Evolutionary conservation across 1,284 basidiomycete genomes (phyloP).

Genomic region (Boletus holoroseus): DNA sequence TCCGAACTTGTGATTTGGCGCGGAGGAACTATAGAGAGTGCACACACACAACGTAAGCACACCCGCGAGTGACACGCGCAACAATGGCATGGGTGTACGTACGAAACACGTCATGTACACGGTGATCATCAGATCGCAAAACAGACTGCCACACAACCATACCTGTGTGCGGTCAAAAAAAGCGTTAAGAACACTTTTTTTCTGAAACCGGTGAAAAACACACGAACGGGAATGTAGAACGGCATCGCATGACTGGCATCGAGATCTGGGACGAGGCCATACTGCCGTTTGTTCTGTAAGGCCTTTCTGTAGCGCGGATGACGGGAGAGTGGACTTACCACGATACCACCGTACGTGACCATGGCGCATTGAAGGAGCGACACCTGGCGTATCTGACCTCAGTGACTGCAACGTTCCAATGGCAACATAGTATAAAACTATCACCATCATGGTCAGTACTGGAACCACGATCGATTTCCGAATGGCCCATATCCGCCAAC

Average conservation of each 20-base stretch:
- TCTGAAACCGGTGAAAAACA: background rate
- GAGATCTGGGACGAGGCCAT: constrained; percentile 10
- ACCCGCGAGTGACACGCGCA: background rate
- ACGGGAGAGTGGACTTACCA: background rate
- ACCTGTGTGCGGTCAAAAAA: constrained; percentile 3
- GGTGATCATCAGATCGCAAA: constrained; percentile 14
- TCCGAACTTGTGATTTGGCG: background rate
- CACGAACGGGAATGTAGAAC: constrained; percentile 11
- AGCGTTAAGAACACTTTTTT: background rate
- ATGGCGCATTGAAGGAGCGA: constrained; percentile 15
- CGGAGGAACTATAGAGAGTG: constrained; percentile 2
- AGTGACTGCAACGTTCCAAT: background rate
- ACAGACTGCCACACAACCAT: constrained; percentile 10
- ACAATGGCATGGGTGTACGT: background rate
- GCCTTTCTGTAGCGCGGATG: background rate
- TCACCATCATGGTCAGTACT: constrained; percentile 7
- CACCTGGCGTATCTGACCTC: background rate
- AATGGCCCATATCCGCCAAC: constrained; percentile 13
- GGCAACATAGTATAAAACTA: too few species aligned
- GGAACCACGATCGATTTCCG: background rate
- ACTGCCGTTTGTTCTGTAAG: constrained; percentile 1
- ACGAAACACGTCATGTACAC: constrained; percentile 12
- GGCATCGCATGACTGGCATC: background rate
- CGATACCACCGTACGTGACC: constrained; percentile 14
- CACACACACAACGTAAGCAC: background rate